Percentiles rank a stretch among this genome's conserved stretches.
Evolutionary conservation across 2,329 filamentous ascomycete species (phyloP).

Genomic region (Talaromyces sp.): DNA sequence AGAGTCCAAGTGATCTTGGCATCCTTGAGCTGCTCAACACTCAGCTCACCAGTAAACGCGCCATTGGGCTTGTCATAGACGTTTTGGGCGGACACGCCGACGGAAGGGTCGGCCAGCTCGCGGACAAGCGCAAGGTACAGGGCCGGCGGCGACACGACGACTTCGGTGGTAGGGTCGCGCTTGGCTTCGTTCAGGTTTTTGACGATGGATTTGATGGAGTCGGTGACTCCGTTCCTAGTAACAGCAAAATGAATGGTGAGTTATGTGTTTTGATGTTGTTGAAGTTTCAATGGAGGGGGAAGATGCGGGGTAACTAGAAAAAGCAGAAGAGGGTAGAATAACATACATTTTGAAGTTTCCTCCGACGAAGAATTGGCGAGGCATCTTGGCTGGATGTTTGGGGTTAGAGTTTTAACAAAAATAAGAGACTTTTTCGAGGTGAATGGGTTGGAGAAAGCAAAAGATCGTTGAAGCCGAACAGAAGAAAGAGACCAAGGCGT

Average conservation of each 20-base stretch:
- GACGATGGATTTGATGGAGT: slow-evolving; percentile 88
- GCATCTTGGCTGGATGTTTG: slow-evolving; percentile 61
- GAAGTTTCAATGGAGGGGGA: slow-evolving; percentile 9
- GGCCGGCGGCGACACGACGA: slow-evolving; percentile 85
- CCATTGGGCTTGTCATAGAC: slow-evolving; percentile 96
- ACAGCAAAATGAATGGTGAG: background rate
- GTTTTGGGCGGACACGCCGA: slow-evolving; percentile 92
- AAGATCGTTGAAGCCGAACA: background rate
- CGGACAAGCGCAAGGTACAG: slow-evolving; percentile 87
- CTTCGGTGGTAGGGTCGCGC: slow-evolving; percentile 63
- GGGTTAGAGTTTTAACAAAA: no score
- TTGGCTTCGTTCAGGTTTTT: slow-evolving; percentile 80
- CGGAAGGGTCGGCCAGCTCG: slow-evolving; percentile 66
- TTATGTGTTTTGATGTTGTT: slow-evolving; percentile 17
- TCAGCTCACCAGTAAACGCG: slow-evolving; percentile 96
- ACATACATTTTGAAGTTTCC: slow-evolving; percentile 97
- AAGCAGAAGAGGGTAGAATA: slow-evolving; percentile 17
- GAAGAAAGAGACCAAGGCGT: background rate
- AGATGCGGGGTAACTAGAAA: slow-evolving; percentile 30
- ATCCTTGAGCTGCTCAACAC: slow-evolving; percentile 84
- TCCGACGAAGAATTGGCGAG: slow-evolving; percentile 94
- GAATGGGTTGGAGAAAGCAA: background rate
- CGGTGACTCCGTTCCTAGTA: slow-evolving; percentile 85
- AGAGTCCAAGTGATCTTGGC: slow-evolving; percentile 83
- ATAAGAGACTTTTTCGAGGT: no score